Percentiles rank a stretch among this genome's conserved stretches.
Conservation (phyloP, 2,329 filamentous ascomycete genomes). For the Tolypocladium capitatum region DNA sequence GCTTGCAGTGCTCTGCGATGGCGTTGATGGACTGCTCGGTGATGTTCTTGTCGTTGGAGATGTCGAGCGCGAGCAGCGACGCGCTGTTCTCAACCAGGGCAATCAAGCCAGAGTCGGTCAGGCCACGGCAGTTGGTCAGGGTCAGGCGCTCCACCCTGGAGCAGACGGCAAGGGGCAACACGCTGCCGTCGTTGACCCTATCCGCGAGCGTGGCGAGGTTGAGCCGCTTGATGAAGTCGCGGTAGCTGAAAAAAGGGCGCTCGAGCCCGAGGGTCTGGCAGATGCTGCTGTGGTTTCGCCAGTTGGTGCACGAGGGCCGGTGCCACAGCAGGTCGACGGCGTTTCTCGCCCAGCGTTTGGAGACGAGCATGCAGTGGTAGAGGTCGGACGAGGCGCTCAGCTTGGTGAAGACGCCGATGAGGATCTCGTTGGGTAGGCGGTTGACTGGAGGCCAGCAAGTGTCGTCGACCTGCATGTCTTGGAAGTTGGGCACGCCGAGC, state of each 20-base stretch:
- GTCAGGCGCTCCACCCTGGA: slow-evolving; percentile 87
- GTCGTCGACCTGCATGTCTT: slow-evolving; percentile 58
- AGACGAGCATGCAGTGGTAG: slow-evolving; percentile 84
- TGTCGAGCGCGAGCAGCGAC: slow-evolving; percentile 76
- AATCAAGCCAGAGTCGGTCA: slow-evolving; percentile 75
- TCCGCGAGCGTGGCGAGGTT: slow-evolving; percentile 72
- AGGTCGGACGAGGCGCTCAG: slow-evolving; percentile 65
- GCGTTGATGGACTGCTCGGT: slow-evolving; percentile 68
- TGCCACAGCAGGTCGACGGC: slow-evolving; percentile 92
- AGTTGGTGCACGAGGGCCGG: slow-evolving; percentile 78
- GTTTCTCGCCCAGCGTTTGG: slow-evolving; percentile 83
- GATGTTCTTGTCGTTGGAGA: slow-evolving; percentile 72
- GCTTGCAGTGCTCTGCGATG: slow-evolving; percentile 68
- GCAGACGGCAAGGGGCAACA: slow-evolving; percentile 69
- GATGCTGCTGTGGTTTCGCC: slow-evolving; percentile 68
- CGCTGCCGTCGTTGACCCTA: slow-evolving; percentile 75
- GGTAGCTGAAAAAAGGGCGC: slow-evolving; percentile 77
- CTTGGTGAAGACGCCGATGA: slow-evolving; percentile 85
- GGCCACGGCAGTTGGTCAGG: slow-evolving; percentile 71
- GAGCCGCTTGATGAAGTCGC: slow-evolving; percentile 78
- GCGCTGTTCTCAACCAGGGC: slow-evolving; percentile 67
- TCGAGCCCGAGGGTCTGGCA: slow-evolving; percentile 61
- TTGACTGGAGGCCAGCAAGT: slow-evolving; percentile 67
- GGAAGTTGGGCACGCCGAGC: slow-evolving; percentile 64
- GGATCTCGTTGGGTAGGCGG: slow-evolving; percentile 80